Evolutionary conservation across 75 land plant species (phyloP), one percentile per base, ranked within the genome.

Genomic region (Cunninghamia lanceolata): DNA sequence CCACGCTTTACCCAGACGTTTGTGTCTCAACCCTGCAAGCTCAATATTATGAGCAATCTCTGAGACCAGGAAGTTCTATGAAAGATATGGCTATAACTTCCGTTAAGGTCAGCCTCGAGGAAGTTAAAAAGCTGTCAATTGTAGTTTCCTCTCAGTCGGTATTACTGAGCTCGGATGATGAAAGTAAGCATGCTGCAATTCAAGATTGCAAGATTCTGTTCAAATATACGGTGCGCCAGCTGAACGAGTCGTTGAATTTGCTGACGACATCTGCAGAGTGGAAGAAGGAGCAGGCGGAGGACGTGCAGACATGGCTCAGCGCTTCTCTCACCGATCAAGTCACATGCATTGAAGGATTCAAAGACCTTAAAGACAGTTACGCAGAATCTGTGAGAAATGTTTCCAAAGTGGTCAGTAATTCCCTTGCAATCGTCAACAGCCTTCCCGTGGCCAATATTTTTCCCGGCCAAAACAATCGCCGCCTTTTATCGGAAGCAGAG

Each of bases 231-330:
- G 35, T 77, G 17, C 25, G 25, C 8, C 43, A 77, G 45, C 25
- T 77, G 3, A 77, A 77, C 43, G 80, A 77, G 28, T 77, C 80
- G 6, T 19, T 77, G 16, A 15, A 0, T 14, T 21, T 19, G 8
- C 21, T 77, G 3, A 36, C 19, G 45, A 77, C 16, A 4, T 19
- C 34, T 0, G 13, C 4, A 77, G 43, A 77, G 4, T 77, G 80
- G 80, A 40, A 7, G 42, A 39, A 77, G 43, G 35, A 70, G 46
- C 17, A 85, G 4, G 28, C 45, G 25, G 28, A 83, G 9, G 84
- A 83, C 25, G 84, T 83, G n/a, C 84, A 83, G 84, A 83, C 59
- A 7, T 83, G 84, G 84, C 38, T 83, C 9, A 83, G 84, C 3
- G 59, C 84, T 7, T 47, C 84, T n/a, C 32, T 83, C n/a, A 83